Conservation (phyloP, 768 basidiomycete species). For the Pulveroboletus sp. region DNA sequence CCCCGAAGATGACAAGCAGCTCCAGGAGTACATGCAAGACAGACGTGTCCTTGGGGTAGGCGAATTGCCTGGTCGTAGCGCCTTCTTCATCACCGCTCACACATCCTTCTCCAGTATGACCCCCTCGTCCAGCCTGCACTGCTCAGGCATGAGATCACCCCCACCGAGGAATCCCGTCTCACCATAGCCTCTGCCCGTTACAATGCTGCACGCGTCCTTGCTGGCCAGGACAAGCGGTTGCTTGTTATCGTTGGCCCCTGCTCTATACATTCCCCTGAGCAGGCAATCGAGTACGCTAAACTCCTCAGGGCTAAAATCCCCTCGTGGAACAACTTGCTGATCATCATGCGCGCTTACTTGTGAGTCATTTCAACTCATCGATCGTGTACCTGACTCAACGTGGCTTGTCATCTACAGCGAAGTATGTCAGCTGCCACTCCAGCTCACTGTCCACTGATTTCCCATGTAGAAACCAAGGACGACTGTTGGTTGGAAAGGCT, state of each 20-base stretch:
- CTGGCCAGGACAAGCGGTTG: slow-evolving; percentile 80
- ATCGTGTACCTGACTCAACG: slow-evolving; percentile 30
- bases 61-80: not conserved
- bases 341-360: slow-evolving; percentile 98
- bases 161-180: slow-evolving; percentile 56
- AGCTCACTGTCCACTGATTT: slow-evolving; percentile 6
- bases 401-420: slow-evolving; percentile 31
- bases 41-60: slow-evolving; percentile 74
- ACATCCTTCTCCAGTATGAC: slow-evolving; percentile 60
- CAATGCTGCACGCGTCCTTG: slow-evolving; percentile 71
- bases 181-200: slow-evolving; percentile 80
- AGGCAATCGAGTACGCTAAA: slow-evolving; percentile 80
- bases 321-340: slow-evolving; percentile 70
- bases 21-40: slow-evolving; percentile 75
- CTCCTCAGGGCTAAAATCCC: slow-evolving; percentile 64
- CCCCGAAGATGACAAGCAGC: slow-evolving; percentile 58
- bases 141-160: slow-evolving; percentile 80
- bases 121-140: slow-evolving; percentile 93
- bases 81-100: slow-evolving; percentile 12
- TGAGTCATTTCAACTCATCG: slow-evolving; percentile 40
- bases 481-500: slow-evolving; percentile 96
- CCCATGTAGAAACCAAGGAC: slow-evolving; percentile 81
- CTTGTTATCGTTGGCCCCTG: slow-evolving; percentile 95
- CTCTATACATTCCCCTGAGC: slow-evolving; percentile 85
- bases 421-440: slow-evolving; percentile 22